Base-by-base conservation (phyloP, 345 rosid genomes). In the Sonneratia alba region DNA sequence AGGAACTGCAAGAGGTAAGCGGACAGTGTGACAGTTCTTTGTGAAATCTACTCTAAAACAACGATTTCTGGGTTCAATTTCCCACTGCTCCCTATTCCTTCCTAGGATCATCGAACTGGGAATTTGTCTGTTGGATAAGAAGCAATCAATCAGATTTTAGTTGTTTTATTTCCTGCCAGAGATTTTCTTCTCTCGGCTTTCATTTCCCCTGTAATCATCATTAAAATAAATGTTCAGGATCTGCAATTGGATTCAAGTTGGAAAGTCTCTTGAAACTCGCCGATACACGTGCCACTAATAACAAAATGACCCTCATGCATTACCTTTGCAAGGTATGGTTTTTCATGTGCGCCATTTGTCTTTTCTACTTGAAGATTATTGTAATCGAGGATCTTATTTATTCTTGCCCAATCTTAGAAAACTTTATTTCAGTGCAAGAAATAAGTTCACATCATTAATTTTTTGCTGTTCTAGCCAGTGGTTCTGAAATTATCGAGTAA, bases 241-340 rank as follows among this genome's bases (percentile, higher is more conserved):
- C 99, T 79, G 99, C 99, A 22, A 74, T 96, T 76, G 99, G 99
- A 72, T 96, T 96, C 83, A 96, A 96, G 87, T 78, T 96, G 85
- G 99, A 96, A 79, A 96, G 99, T 84, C 90, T 96, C 77, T 80
- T 86, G 71, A 96, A 96, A 89, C 90, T 96, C 68, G 79, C 88
- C 6, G 99, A 96, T 79, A 92, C 96, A 43, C 97, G 99, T 45
- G 97, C 98, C 77, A 77, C 90, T 64, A 92, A 87, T 74, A 96
- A 81, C 85, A 96, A 88, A 86, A 92, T 91, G 96, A 96, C 99
- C 48, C 96, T 92, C 57, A 90, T 96, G 99, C 96, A 96, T 83
- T 96, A 87, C 81, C 89, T 96, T 74, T 96, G 99, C 84, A 96
- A 88, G 97, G 99, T 96, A 80, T 73, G 67, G 13, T 62, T 71